Conservation (phyloP, 345 rosid genomes). For the Linum lewisii region DNA sequence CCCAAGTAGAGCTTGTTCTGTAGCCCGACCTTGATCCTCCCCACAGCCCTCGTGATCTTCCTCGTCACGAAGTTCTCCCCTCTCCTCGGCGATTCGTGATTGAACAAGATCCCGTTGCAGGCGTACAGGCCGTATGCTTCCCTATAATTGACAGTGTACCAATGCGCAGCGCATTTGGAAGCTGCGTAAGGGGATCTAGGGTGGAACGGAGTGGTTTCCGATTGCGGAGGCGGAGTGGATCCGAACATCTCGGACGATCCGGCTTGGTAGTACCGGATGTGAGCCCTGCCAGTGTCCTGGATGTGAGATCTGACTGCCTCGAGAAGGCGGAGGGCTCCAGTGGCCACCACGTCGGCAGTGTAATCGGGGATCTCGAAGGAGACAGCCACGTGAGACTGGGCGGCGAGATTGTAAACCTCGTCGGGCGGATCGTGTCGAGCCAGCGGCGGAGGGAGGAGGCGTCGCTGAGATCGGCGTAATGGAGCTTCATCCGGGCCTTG, state of each 20-base stretch:
- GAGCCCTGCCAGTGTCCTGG: constrained; percentile 52
- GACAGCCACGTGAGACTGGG: constrained; percentile 91
- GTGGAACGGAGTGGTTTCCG: constrained; percentile 75
- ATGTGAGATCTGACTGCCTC: constrained; percentile 92
- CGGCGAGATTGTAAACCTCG: constrained; percentile 92
- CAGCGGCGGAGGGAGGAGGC: constrained; percentile 96
- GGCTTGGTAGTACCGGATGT: constrained; percentile 78
- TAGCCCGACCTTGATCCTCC: constrained; percentile 74
- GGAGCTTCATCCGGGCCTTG: constrained; percentile 87
- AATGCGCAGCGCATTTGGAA: constrained; percentile 87
- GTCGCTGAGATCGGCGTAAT: constrained; percentile 75
- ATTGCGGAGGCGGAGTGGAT: constrained; percentile 81
- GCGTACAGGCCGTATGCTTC: constrained; percentile 86
- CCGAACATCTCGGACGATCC: constrained; percentile 98
- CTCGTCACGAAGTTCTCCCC: constrained; percentile 95
- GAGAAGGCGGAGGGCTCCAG: constrained; percentile 84
- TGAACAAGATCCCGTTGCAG: constrained; percentile 83
- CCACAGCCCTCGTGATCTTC: constrained; percentile 88
- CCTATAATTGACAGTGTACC: constrained; percentile 95
- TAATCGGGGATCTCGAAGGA: constrained; percentile 97
- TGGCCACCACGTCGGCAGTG: constrained; percentile 90
- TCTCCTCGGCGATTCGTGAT: constrained; percentile 86
- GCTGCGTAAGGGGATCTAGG: constrained; percentile 98
- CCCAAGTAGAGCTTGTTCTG: constrained; percentile 82
- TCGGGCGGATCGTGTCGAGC: constrained; percentile 84